A percentile compares a stretch with the other conserved stretches of the same genome.
Conservation (phyloP, 208 protist species). For the Novymonas esmeraldas region DNA sequence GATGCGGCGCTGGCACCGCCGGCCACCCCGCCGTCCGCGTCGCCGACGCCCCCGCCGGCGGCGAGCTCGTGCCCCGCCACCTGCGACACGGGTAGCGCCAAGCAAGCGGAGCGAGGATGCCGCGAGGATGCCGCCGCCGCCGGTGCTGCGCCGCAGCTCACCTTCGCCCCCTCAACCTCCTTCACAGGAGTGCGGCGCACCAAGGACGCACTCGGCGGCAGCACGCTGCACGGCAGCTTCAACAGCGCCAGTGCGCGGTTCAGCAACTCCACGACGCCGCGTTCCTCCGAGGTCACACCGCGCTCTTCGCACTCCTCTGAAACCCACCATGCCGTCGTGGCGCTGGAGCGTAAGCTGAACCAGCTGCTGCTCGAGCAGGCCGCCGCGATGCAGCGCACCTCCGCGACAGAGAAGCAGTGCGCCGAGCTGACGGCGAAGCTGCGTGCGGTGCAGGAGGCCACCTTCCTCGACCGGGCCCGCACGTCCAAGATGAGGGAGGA, state of each 20-base stretch:
- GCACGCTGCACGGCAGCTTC: constrained; percentile 3
- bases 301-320: constrained; percentile 30
- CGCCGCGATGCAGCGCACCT: constrained; percentile 45
- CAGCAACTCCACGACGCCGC: constrained; percentile 15
- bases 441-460: constrained; percentile 53
- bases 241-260: background rate
- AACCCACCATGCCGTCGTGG: constrained; percentile 42
- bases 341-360: constrained; percentile 69
- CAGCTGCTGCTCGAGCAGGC: constrained; percentile 62
- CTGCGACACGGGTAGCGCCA: too few species aligned
- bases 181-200: background rate
- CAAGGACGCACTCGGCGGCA: background rate
- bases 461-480: constrained; percentile 65
- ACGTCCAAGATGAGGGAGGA: constrained; percentile 75
- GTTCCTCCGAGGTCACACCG: constrained; percentile 13
- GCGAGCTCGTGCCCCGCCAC: too few species aligned
- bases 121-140: background rate
- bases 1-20: background rate
- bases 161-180: background rate
- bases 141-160: background rate
- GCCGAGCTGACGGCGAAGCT: constrained; percentile 60
- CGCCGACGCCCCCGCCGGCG: background rate
- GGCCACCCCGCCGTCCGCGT: background rate
- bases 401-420: constrained; percentile 52
- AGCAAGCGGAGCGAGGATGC: too few species aligned